Percentiles rank a stretch among this genome's conserved stretches.
Conservation (phyloP, 1,139 yeast genomes). For the Candida gigantensis region DNA sequence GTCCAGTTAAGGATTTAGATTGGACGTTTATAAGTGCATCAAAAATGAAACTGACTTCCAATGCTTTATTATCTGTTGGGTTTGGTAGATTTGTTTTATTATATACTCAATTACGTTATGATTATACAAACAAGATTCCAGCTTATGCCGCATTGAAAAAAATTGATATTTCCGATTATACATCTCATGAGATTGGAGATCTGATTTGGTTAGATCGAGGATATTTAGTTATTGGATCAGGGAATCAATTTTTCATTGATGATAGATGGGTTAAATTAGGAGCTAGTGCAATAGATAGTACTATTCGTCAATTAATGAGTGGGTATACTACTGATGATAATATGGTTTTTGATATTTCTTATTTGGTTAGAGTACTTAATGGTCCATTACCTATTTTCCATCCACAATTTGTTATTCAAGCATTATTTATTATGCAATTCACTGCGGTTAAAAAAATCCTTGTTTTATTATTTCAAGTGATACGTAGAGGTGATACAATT, state of each 20-base stretch:
- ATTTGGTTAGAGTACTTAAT: constrained; percentile 74
- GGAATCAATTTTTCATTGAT: constrained; percentile 83
- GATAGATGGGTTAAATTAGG: constrained; percentile 57
- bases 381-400: constrained; percentile 91
- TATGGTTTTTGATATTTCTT: constrained; percentile 35
- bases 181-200: constrained; percentile 84
- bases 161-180: constrained; percentile 68
- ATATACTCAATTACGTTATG: constrained; percentile 82
- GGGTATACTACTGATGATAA: constrained; percentile 36
- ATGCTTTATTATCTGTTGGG: constrained; percentile 80
- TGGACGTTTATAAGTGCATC: constrained; percentile 72
- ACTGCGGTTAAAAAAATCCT: constrained; percentile 60
- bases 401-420: constrained; percentile 84
- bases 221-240: constrained; percentile 78
- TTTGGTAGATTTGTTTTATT: constrained; percentile 62
- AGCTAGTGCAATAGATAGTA: constrained; percentile 31
- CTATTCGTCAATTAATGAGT: constrained; percentile 52
- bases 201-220: constrained; percentile 85
- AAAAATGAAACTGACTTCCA: constrained; percentile 38
- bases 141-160: constrained; percentile 75
- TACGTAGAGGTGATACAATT: constrained; percentile 42
- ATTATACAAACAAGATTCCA: constrained; percentile 79
- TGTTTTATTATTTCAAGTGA: constrained; percentile 48
- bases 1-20: constrained; percentile 59
- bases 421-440: constrained; percentile 64